These are phyloP conservation scores for Phialophora chinensis DNA, from an alignment of 2,329 filamentous ascomycete species.

Conservation along the genomic window DNA sequence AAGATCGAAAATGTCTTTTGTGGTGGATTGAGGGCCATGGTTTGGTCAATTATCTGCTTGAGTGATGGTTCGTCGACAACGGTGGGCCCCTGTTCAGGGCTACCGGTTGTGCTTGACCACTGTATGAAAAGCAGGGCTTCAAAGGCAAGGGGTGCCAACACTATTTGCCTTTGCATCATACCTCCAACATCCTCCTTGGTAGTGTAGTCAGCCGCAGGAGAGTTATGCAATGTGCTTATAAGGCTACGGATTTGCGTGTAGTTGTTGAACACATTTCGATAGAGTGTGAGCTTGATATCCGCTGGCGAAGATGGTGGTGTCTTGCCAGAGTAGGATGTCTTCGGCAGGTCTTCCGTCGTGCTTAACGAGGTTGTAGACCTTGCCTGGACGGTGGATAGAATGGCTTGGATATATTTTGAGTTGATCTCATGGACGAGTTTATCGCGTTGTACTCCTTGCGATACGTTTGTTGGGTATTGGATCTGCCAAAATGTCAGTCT, in stretches of 20 bases:
- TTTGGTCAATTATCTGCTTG: conserved; percentile 58
- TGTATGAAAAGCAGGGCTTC: conserved; percentile 37
- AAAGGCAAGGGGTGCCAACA: conserved; percentile 36
- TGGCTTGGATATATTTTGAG: conserved; percentile 30
- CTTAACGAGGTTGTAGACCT: conserved; percentile 19
- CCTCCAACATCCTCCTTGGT: conserved; percentile 9
- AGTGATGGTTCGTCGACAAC: conserved; percentile 60
- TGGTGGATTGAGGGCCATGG: conserved; percentile 38
- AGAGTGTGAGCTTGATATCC: conserved; percentile 31
- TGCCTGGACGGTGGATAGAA: conserved; percentile 33
- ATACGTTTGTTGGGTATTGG: conserved; percentile 8
- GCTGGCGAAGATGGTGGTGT: conserved; percentile 17
- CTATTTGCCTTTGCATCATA: conserved; percentile 24
- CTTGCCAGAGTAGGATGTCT: conserved; percentile 30
- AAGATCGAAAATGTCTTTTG: conserved; percentile 65
- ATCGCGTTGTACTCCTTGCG: not conserved
- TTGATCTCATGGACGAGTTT: conserved; percentile 20
- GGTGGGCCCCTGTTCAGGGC: not conserved
- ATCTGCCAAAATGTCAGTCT: conserved; percentile 16
- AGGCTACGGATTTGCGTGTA: conserved; percentile 20
- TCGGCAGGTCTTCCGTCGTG: conserved; percentile 36
- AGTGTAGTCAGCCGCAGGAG: not conserved
- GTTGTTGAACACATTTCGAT: conserved; percentile 31
- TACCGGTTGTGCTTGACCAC: not conserved
- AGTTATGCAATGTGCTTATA: conserved; percentile 10